Conservation (phyloP, 2,329 filamentous ascomycete genomes). For the Diaporthe nobilis region DNA sequence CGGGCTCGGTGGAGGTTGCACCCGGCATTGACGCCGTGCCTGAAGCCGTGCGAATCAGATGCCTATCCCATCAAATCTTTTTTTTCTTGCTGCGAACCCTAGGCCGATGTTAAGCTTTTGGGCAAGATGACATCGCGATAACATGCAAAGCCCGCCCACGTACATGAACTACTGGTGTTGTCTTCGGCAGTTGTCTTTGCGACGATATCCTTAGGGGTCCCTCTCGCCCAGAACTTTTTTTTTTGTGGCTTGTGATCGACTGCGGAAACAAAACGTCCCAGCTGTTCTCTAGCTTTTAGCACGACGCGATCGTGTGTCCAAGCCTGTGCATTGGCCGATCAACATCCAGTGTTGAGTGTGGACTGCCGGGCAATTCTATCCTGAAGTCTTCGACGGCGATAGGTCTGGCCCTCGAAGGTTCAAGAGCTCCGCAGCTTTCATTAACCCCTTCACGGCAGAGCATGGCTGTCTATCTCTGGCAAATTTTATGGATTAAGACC, state of each 20-base stretch:
- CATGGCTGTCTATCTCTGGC: not conserved
- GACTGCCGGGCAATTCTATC: not conserved
- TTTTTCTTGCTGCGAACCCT: not conserved
- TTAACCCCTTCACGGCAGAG: not conserved
- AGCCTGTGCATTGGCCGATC: not conserved
- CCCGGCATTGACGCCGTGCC: conserved; percentile 16
- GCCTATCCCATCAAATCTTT: not conserved
- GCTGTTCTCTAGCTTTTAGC: not conserved
- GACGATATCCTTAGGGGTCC: not conserved
- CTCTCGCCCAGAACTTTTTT: not conserved
- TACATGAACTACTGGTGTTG: conserved; percentile 21
- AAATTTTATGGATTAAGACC: not conserved
- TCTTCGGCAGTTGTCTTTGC: conserved; percentile 22
- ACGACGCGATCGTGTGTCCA: no score
- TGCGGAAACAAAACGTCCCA: not conserved
- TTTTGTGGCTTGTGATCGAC: no score
- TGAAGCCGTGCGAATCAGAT: not conserved
- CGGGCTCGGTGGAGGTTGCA: conserved; percentile 23
- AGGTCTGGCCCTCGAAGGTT: not conserved
- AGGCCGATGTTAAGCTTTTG: conserved; percentile 13
- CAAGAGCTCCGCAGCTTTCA: not conserved
- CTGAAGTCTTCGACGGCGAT: not conserved
- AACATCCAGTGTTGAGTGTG: not conserved
- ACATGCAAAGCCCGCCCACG: not conserved
- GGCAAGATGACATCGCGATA: conserved; percentile 20